phyloP scores from a whole-genome alignment of 23 red algal species.

The Gracilaria domingensis region DNA sequence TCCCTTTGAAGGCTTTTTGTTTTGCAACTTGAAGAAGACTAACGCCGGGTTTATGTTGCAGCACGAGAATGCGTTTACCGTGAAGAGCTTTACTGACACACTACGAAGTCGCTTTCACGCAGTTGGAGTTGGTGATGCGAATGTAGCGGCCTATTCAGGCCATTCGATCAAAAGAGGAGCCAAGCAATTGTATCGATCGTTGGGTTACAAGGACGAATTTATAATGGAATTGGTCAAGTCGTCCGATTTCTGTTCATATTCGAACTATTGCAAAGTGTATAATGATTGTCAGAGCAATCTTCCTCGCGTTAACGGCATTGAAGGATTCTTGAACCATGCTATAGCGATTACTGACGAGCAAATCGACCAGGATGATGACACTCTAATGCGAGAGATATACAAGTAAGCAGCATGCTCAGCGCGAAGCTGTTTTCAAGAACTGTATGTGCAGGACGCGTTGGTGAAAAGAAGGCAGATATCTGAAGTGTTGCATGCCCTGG shows the following conservation, averaged over 20 bases:
- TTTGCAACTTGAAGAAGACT: slow-evolving; percentile 37
- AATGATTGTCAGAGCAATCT: slow-evolving; percentile 21
- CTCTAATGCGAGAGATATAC: too few relatives aligned
- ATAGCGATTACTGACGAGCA: too few relatives aligned
- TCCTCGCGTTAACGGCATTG: slow-evolving; percentile 10
- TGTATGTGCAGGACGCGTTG: too few relatives aligned
- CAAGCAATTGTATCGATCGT: slow-evolving; percentile 19
- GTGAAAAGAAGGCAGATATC: too few relatives aligned
- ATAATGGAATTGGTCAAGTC: too few relatives aligned
- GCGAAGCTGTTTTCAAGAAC: too few relatives aligned
- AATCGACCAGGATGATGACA: too few relatives aligned
- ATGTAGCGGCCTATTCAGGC: slow-evolving; percentile 27
- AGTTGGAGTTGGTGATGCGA: not conserved
- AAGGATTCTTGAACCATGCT: slow-evolving; percentile 15
- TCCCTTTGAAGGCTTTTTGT: not conserved
- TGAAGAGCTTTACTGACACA: not conserved
- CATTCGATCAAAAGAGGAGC: slow-evolving; percentile 31
- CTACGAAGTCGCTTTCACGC: not conserved
- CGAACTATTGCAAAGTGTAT: slow-evolving; percentile 55
- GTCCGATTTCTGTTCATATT: not conserved
- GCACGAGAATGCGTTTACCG: not conserved
- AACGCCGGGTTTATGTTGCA: not conserved
- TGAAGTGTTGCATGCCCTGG: too few relatives aligned
- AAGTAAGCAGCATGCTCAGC: too few relatives aligned
- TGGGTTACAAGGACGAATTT: slow-evolving; percentile 13